Evolutionary conservation across 2,329 filamentous ascomycete species (phyloP), one percentile per base, ranked within the genome.

Genomic region (Aspergillus novofumigatus): DNA sequence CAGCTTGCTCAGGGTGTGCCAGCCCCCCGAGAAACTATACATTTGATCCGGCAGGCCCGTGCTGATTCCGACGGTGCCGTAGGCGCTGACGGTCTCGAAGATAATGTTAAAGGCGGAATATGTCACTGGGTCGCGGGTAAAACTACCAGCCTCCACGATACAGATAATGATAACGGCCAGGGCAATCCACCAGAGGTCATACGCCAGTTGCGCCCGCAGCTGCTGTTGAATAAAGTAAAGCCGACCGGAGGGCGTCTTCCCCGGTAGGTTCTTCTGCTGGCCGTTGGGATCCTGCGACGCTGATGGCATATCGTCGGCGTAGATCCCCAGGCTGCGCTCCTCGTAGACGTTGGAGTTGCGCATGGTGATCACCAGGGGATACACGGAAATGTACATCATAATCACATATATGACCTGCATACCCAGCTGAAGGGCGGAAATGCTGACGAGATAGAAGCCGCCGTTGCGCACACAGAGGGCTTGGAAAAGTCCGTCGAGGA

Each of bases 331-430:
- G 21, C 78, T 80, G 25, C 78, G 75, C 66, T 86, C 84, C 69
- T 87, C 83, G 67, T 86, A 86, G 4, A 83, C 81, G 59, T 84
- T 86, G 32, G 79, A 81, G 53, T 82, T 80, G 47, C 84, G 80
- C 71, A 87, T 84, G 20, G 78, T 83, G 53, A 87, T 84, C 14
- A 83, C 83, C 32, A 86, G 81, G 0, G 85, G 84, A 57, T 84
- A 85, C 3, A 83, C 80, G 4, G 81, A 80, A 49, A 87, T 85
- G 69, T 86, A 87, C 84, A 87, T 87, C 84, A 87, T 86, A 48
- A 84, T 77, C 0, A 86, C 74, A 56, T 85, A 81, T 35, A 83
- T 78, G 38, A 86, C 78, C 47, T 64, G 63, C 4, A 59, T 2
- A 14, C 29, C 29, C 29, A 32, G 29, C 29, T 32, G 29, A 32